Evolutionary conservation across 805 yeast genomes (phyloP).

Genomic region (Pichia cabralensis): DNA sequence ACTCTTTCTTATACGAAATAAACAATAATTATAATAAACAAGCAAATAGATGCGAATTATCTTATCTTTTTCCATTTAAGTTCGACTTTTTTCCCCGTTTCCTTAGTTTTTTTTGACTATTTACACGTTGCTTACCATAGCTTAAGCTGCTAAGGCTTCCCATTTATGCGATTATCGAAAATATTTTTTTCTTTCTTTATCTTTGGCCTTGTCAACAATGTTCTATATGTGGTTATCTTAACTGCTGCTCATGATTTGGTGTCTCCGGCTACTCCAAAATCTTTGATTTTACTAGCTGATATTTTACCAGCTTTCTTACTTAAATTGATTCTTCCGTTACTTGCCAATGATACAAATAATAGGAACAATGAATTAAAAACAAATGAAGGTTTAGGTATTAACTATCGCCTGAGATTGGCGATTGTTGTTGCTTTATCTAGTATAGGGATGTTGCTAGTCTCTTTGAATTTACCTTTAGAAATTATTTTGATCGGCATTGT

Average conservation of each 20-base stretch:
- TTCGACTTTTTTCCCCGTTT: no score
- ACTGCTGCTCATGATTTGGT: slow-evolving; percentile 91
- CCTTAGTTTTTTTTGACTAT: no score
- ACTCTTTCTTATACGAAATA: no score
- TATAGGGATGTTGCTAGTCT: slow-evolving; percentile 65
- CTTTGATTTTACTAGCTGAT: slow-evolving; percentile 76
- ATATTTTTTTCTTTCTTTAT: slow-evolving; percentile 46
- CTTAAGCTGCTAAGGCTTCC: no score
- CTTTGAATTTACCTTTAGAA: slow-evolving; percentile 30
- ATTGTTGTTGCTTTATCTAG: slow-evolving; percentile 48
- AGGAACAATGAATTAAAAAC: neutral
- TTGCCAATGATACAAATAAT: slow-evolving; percentile 48
- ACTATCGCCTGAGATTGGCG: slow-evolving; percentile 44
- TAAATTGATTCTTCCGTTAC: slow-evolving; percentile 72
- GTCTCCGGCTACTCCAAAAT: slow-evolving; percentile 76
- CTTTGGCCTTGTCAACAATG: slow-evolving; percentile 82
- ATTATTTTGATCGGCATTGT: slow-evolving; percentile 56
- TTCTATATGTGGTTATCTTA: slow-evolving; percentile 81
- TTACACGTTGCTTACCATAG: no score
- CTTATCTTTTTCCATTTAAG: no score
- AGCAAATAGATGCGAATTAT: no score
- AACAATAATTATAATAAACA: no score
- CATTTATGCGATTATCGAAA: no score
- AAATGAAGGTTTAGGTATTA: slow-evolving; percentile 4
- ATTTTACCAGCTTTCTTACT: slow-evolving; percentile 71